phyloP scores from a whole-genome alignment of 345 rosid genomes.

The Sisymbrium altissimum region DNA sequence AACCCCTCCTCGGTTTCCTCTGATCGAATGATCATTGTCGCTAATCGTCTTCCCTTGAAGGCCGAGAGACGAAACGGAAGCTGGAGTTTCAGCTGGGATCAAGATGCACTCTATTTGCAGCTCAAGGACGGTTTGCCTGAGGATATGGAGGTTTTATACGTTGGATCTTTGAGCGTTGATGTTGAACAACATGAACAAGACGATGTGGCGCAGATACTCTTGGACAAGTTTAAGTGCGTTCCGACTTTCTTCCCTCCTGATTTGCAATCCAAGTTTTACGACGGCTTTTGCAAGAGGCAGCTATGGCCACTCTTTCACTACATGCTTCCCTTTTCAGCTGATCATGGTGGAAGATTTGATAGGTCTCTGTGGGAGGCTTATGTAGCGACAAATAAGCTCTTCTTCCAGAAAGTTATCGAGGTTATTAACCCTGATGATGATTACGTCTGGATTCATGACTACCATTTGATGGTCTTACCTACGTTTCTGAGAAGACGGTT shows the following conservation, averaged over 20 bases:
- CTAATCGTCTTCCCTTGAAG: conserved; percentile 34
- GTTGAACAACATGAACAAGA: conserved; percentile 33
- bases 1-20: conserved; percentile 36
- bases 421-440: conserved; percentile 41
- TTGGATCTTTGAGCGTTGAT: conserved; percentile 38
- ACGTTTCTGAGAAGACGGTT: conserved; percentile 38
- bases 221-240: conserved; percentile 39
- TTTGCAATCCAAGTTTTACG: conserved; percentile 33
- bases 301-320: conserved; percentile 39
- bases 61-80: conserved; percentile 35
- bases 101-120: conserved; percentile 35
- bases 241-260: conserved; percentile 38
- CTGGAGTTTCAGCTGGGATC: conserved; percentile 40
- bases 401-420: conserved; percentile 37
- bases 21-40: conserved; percentile 41
- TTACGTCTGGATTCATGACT: conserved; percentile 40
- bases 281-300: conserved; percentile 41
- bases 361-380: conserved; percentile 43
- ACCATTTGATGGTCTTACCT: conserved; percentile 42
- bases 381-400: conserved; percentile 37
- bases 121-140: conserved; percentile 42
- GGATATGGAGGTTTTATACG: conserved; percentile 41
- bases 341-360: conserved; percentile 40
- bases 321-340: conserved; percentile 41
- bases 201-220: conserved; percentile 37